Evolutionary conservation across 2,329 filamentous ascomycete species (phyloP).

Genomic region (Geosmithia morbida): DNA sequence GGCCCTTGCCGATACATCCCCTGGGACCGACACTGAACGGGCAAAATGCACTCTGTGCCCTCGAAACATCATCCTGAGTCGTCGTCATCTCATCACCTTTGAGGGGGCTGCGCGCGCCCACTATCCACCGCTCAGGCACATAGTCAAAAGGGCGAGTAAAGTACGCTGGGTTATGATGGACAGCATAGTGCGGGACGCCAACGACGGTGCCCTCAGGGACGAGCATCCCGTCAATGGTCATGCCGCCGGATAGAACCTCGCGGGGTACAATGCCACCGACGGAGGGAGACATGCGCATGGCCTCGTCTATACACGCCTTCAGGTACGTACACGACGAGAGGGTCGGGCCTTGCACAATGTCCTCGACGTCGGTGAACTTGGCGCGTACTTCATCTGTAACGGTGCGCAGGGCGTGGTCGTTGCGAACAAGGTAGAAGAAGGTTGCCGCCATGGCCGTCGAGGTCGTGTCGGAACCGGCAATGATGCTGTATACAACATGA

Average conservation of each 20-base stretch:
- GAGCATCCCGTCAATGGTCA: constrained; percentile 34
- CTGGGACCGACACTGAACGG: constrained; percentile 58
- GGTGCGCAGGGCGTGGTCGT: constrained; percentile 28
- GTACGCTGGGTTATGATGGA: constrained; percentile 52
- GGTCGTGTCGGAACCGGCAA: constrained; percentile 58
- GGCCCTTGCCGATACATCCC: constrained; percentile 57
- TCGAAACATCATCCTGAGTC: constrained; percentile 33
- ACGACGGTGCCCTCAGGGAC: constrained; percentile 48
- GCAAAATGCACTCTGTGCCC: constrained; percentile 56
- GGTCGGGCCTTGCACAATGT: constrained; percentile 35
- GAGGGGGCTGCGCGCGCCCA: constrained; percentile 24
- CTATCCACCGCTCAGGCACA: constrained; percentile 51
- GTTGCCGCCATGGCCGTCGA: constrained; percentile 52
- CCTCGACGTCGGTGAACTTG: constrained; percentile 35
- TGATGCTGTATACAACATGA: constrained; percentile 37
- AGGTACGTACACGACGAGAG: constrained; percentile 42
- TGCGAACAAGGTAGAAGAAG: constrained; percentile 46
- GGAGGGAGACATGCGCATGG: constrained; percentile 47
- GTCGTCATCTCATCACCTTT: constrained; percentile 14
- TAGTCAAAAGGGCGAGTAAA: constrained; percentile 45
- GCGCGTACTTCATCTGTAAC: constrained; percentile 36
- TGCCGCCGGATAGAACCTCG: constrained; percentile 40
- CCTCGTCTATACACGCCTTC: constrained; percentile 49
- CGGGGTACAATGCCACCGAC: constrained; percentile 46
- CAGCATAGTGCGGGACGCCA: constrained; percentile 51